Base-by-base conservation (phyloP, 352 stramenopile genomes). In the Phytophthora nicotianae region DNA sequence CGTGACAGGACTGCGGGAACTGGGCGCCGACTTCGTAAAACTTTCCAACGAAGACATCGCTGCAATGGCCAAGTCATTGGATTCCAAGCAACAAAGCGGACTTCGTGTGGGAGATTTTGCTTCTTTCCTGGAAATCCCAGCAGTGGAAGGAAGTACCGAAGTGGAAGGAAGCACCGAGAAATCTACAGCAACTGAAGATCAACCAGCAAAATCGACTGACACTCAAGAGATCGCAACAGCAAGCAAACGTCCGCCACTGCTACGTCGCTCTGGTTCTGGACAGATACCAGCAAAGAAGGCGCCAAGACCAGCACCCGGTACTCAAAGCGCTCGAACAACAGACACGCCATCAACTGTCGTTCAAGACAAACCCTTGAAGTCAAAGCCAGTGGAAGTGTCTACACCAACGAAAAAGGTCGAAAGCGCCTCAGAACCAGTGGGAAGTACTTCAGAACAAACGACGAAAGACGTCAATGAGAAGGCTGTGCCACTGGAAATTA, bases 41-140 rank as follows among this genome's bases (percentile, higher is more conserved):
- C 52, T 86, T 20, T 72, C 50, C 4, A 46, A 76, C n/a, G 62
- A 72, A 5, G 58, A 75, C 9, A 60, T 83, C 7, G 24, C 37
- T 0, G 41, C 49, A 3, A 83, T 86, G 67, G 71, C 70, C 2
- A 72, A 70, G 9, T 66, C 50, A 3, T 59, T 90, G 0, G 81
- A 86, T 17, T 27, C 32, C 10, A 65, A 69, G 2, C 60, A 79
- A 13, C 56, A 57, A 26, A 63, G 72, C 8, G 32, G 50, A 20
- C 72, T 90, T 47, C 57, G 51, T 10, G 48, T 85, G 1, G 53
- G 78, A 27, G 81, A 88, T 27, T 71, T 90, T 16, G 50, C 65
- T 16, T 43, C 55, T 3, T 77, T 90, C 21, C 52, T 78, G 3
- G 38, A 49, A 26, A 45, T 14, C 13, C 4, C 41, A 38, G 5